Evolutionary conservation across 2,329 filamentous ascomycete genomes (phyloP).

Genomic region (Aspergillus ochraceoroseus): DNA sequence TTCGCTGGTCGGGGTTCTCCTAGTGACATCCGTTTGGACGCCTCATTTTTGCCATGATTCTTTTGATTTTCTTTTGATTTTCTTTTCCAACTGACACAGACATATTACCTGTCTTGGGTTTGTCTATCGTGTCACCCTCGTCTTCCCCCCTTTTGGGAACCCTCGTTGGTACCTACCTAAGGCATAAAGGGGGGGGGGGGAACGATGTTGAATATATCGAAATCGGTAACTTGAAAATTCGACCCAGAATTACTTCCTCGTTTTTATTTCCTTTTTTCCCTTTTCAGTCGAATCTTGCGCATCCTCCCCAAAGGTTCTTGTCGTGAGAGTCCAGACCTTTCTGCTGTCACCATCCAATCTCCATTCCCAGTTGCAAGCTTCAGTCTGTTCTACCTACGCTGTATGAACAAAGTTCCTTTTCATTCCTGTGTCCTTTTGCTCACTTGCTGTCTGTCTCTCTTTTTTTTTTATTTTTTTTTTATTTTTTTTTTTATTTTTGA

Average conservation of each 20-base stretch:
- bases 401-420: no score
- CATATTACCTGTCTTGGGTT: conserved; percentile 6
- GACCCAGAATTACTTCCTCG: conserved; percentile 5
- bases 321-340: conserved; percentile 19
- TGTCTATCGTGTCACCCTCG: conserved; percentile 7
- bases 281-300: conserved; percentile 13
- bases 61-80: conserved; percentile 6
- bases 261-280: conserved; percentile 11
- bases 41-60: conserved; percentile 31
- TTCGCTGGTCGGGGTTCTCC: conserved; percentile 24
- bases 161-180: conserved; percentile 1
- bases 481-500: no score
- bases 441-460: no score
- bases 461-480: no score
- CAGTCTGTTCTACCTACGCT: conserved; percentile 7
- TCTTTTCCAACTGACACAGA: conserved; percentile 4
- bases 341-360: conserved; percentile 13
- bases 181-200: not conserved
- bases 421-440: no score
- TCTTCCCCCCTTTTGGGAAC: not conserved
- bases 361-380: conserved; percentile 14
- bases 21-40: conserved; percentile 36
- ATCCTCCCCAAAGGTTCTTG: conserved; percentile 14
- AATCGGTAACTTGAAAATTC: conserved; percentile 5
- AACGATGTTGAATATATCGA: conserved; percentile 1